Evolutionary conservation across 768 basidiomycete species (phyloP).

Genomic region (Hortiboletus campestris): DNA sequence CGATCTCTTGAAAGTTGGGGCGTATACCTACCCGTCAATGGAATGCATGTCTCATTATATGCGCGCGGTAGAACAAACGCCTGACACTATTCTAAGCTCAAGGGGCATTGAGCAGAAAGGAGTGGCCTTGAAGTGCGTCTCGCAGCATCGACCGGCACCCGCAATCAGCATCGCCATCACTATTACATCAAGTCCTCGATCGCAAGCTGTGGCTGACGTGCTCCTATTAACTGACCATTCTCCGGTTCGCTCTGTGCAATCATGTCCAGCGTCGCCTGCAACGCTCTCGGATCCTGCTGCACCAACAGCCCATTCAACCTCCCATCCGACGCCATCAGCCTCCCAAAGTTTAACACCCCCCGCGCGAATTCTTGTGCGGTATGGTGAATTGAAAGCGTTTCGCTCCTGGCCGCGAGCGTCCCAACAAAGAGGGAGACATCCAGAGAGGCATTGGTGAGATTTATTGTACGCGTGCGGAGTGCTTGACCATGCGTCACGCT

Average conservation of each 20-base stretch:
- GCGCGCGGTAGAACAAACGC: no score
- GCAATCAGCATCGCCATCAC: neutral
- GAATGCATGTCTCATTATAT: no score
- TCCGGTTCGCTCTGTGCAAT: conserved; percentile 1
- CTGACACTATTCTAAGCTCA: no score
- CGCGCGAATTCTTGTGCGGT: conserved; percentile 12
- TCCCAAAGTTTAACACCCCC: conserved; percentile 8
- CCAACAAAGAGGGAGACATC: conserved; percentile 16
- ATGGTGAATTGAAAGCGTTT: conserved; percentile 8
- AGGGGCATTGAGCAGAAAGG: no score
- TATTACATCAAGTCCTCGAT: conserved; percentile 13
- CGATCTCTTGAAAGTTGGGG: no score
- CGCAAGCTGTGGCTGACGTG: neutral
- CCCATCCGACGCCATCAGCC: conserved; percentile 6
- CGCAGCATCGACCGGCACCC: neutral
- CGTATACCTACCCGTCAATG: no score
- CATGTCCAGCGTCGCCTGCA: conserved; percentile 14
- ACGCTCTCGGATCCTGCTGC: neutral
- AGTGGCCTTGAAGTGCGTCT: no score
- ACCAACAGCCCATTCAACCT: neutral
- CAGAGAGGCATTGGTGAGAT: conserved; percentile 16
- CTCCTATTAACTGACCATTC: neutral
- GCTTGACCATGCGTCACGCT: conserved; percentile 6
- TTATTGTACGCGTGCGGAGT: conserved; percentile 11
- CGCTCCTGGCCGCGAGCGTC: conserved; percentile 13